Evolutionary conservation across 2,329 filamentous ascomycete genomes (phyloP), one percentile per base, ranked within the genome.

Genomic region (Onygena corvina): DNA sequence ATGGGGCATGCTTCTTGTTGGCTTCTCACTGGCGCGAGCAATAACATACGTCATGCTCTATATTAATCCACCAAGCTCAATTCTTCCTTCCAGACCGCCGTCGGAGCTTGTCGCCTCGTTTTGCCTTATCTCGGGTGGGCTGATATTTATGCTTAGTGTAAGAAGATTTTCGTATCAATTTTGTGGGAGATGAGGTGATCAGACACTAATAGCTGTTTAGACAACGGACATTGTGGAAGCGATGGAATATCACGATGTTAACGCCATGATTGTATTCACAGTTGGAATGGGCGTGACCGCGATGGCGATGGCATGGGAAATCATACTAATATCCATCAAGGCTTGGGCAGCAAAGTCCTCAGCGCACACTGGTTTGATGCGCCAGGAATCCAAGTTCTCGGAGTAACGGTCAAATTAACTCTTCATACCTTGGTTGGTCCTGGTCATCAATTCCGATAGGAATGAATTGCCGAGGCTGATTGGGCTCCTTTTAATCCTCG

Each of bases 261-360:
- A 94, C 60, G 86, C 86, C 54, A 95, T 94, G 88, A 92, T 94
- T 66, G 79, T 87, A 53, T 94, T 94, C 67, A 94, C 87, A 0
- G 77, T 94, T 29, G 84, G 81, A 7, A 84, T 93, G 77, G 90
- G 89, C 1, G 63, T 93, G 4, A 85, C 87, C 1, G 83, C 82
- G 1, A 73, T 94, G 46, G 66, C 94, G 47, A 90, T 95, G 84
- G 81, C 88, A 0, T 94, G 86, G 81, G 76, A 84, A 48, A 76
- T 93, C 16, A 60, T 88, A 23, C 71, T 84, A 8, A 77, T 95
- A 52, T 83, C 87, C 21, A 68, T 94, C 62, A 95, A 94, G 67
- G 89, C 88, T 21, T 94, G 87, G 87, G 87, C 86, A 3, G 67
- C 78, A 12, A 70, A 68, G 59, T 70, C 64, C 51, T 66, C 72